These are phyloP conservation scores for Tetrahymena elliotti DNA, from an alignment of 73 alveolate species.

Conservation along the genomic window DNA sequence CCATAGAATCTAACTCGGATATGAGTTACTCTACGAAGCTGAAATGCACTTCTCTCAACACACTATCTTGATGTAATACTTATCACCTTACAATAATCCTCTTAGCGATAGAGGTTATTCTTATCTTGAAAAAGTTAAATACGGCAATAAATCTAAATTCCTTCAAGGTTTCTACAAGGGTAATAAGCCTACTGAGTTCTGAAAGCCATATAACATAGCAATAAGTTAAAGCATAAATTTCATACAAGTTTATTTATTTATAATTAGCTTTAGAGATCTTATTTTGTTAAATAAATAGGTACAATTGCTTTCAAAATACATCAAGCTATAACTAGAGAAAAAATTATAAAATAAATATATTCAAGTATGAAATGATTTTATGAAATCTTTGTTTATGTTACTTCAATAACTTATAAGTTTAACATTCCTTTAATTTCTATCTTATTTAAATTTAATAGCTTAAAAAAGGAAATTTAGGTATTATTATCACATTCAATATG, in stretches of 20 bases:
- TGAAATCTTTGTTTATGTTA: not conserved
- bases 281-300: not conserved
- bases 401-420: not conserved
- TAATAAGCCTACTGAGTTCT: conserved; percentile 25
- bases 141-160: conserved; percentile 18
- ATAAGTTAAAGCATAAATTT: not conserved
- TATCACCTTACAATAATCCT: conserved; percentile 2
- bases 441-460: not conserved
- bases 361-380: not conserved
- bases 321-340: not conserved
- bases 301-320: not conserved
- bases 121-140: conserved; percentile 21
- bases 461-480: not conserved
- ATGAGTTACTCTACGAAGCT: conserved; percentile 19
- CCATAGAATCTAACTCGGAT: conserved; percentile 11
- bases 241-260: not conserved
- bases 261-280: not conserved
- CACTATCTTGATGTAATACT: conserved; percentile 23
- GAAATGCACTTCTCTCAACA: conserved; percentile 29
- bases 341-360: not conserved
- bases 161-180: conserved; percentile 32
- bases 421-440: not conserved
- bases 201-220: not conserved
- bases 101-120: conserved; percentile 36
- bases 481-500: too few relatives aligned